phyloP scores from a whole-genome alignment of 345 rosid species.

The Barbarea vulgaris region DNA sequence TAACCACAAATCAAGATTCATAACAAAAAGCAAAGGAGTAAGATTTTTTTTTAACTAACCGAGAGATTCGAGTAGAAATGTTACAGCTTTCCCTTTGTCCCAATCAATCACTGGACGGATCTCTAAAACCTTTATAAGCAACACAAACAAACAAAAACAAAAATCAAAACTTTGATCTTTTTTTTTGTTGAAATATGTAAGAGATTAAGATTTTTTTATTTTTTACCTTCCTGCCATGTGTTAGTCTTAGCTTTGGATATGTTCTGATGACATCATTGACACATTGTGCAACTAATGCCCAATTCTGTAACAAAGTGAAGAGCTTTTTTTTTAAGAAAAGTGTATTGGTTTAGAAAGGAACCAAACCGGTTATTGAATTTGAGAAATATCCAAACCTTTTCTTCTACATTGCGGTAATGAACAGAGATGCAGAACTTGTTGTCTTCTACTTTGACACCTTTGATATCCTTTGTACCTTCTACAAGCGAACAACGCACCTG shows the following conservation, averaged over 20 bases:
- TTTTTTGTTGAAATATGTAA: not conserved
- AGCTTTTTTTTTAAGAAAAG: not conserved
- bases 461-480: constrained; percentile 60
- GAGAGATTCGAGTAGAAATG: constrained; percentile 88
- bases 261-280: constrained; percentile 56
- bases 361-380: not conserved
- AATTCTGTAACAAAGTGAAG: constrained; percentile 46
- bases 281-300: constrained; percentile 59
- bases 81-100: constrained; percentile 97
- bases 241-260: constrained; percentile 61
- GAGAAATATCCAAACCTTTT: constrained; percentile 44
- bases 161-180: constrained; percentile 12
- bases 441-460: constrained; percentile 80
- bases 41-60: constrained; percentile 49
- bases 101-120: constrained; percentile 87
- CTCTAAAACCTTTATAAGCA: constrained; percentile 73
- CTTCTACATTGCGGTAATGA: constrained; percentile 93
- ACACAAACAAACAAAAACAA: constrained; percentile 15
- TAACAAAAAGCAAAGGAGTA: not conserved
- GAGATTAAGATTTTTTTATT: constrained; percentile 18
- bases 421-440: constrained; percentile 93
- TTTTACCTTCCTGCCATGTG: constrained; percentile 77
- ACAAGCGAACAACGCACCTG: constrained; percentile 73
- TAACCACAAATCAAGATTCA: not conserved
- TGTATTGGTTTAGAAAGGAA: constrained; percentile 5